Evolutionary conservation across 257 asterid genomes (phyloP), one percentile per base, ranked within the genome.

Genomic region (Agastache rugosa): DNA sequence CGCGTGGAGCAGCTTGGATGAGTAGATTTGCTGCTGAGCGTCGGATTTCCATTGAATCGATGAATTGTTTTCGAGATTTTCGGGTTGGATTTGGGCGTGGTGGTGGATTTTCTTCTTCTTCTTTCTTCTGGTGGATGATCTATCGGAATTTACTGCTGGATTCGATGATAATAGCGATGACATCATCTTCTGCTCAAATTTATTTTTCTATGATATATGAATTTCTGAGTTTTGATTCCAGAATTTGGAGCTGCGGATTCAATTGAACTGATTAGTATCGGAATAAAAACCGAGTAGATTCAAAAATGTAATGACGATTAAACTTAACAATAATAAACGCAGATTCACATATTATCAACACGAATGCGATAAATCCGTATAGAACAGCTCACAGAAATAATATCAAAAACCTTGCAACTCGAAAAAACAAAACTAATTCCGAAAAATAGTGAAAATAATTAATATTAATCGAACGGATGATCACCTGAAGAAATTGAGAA

Each of bases 1-100:
- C 59, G 97, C 98, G 44, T 81, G 95, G 66, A 90, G 96, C 23
- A 95, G 89, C 76, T 88, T 90, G 0, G 98, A 89, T 1, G 97
- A 90, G 87, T 95, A 95, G 25, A 84, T 89, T 75, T 89, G 94
- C 62, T 89, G 93, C 77, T 88, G 97, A 22, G 88, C 75, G 22
- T 92, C 96, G 20, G 98, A 90, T 60, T 85, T 88, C 99, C 99
- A 93, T 61, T 78, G 80, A 22, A 79, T 67, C 22, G 79, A 31
- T 2, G 84, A 20, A 25, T 59, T 75, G 31, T 34, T 66, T 19
- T 54, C 63, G 67, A 61, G 72, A 58, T 53, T 37, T 39, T 78
- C 77, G 29, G 77, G 1, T 78, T 83, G 83, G 48, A 17, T 75
- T 69, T 75, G 83, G 64, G 44, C 42, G 71, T 77, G 81, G 63